These are phyloP conservation scores for Suillus alpinus DNA, from an alignment of 768 basidiomycete genomes.

Conservation along the genomic window DNA sequence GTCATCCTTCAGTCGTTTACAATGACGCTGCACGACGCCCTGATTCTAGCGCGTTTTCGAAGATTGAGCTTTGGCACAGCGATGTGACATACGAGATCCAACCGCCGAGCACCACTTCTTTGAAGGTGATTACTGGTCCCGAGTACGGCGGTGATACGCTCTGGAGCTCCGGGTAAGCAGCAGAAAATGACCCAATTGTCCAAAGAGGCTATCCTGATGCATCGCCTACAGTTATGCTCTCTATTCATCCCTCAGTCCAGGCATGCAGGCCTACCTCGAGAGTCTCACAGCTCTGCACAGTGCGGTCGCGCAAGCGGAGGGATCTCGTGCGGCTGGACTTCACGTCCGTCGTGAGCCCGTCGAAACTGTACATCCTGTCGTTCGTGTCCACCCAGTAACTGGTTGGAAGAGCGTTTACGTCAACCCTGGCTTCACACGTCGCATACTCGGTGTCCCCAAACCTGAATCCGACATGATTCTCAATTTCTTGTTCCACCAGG, in stretches of 20 bases:
- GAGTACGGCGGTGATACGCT: constrained; percentile 77
- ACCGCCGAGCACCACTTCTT: constrained; percentile 76
- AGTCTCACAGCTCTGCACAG: constrained; percentile 73
- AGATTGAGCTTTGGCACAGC: constrained; percentile 77
- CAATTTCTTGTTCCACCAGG: constrained; percentile 66
- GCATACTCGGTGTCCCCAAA: constrained; percentile 77
- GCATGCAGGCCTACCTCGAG: constrained; percentile 75
- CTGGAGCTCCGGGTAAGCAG: constrained; percentile 70
- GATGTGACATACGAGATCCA: constrained; percentile 82
- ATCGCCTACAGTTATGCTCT: constrained; percentile 59
- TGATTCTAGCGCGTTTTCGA: constrained; percentile 63
- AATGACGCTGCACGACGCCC: constrained; percentile 63
- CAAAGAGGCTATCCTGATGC: constrained; percentile 8
- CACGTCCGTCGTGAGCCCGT: constrained; percentile 67
- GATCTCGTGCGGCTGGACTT: constrained; percentile 64
- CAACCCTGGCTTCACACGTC: constrained; percentile 80
- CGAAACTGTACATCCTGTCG: constrained; percentile 74
- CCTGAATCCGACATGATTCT: constrained; percentile 77
- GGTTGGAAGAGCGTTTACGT: constrained; percentile 84
- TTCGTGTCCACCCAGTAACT: constrained; percentile 81
- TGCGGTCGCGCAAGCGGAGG: constrained; percentile 74
- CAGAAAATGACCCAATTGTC: neutral
- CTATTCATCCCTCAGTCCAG: constrained; percentile 78
- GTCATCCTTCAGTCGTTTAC: constrained; percentile 54
- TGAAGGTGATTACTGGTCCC: constrained; percentile 70